phyloP scores from a whole-genome alignment of 75 land plant species.

The Azolla pinnata region DNA sequence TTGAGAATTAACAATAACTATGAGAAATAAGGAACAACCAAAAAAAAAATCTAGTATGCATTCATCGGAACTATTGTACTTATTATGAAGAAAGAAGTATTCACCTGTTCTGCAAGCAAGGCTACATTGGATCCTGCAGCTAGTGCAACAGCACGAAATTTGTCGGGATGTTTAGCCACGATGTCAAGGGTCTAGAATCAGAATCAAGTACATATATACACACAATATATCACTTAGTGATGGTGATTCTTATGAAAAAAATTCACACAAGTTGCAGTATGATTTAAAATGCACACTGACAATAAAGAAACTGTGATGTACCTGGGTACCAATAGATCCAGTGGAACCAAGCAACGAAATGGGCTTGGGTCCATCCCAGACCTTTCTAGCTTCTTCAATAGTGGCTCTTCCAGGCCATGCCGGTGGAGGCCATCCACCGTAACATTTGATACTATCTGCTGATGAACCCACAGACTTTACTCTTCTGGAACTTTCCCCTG shows the following conservation, averaged over 20 bases:
- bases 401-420: constrained; percentile 96
- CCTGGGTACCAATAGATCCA: constrained; percentile 98
- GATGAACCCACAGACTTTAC: not conserved
- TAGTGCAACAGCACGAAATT: constrained; percentile 79
- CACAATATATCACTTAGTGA: too few species aligned
- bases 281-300: too few species aligned
- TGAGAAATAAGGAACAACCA: not conserved
- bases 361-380: constrained; percentile 88
- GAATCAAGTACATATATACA: too few species aligned
- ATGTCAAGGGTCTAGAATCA: constrained; percentile 96
- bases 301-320: too few species aligned
- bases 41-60: not conserved
- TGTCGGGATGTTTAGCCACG: constrained; percentile 86
- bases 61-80: not conserved
- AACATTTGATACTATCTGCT: constrained; percentile 32
- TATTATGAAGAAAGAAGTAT: not conserved
- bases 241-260: too few species aligned
- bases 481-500: not conserved
- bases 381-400: constrained; percentile 40
- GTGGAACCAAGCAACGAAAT: constrained; percentile 90
- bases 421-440: constrained; percentile 56
- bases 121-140: constrained; percentile 96
- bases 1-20: not conserved
- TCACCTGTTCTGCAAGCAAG: constrained; percentile 91
- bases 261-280: too few species aligned